These are phyloP conservation scores for Pugionium dolabratum DNA, from an alignment of 345 rosid species.

Conservation along the genomic window DNA sequence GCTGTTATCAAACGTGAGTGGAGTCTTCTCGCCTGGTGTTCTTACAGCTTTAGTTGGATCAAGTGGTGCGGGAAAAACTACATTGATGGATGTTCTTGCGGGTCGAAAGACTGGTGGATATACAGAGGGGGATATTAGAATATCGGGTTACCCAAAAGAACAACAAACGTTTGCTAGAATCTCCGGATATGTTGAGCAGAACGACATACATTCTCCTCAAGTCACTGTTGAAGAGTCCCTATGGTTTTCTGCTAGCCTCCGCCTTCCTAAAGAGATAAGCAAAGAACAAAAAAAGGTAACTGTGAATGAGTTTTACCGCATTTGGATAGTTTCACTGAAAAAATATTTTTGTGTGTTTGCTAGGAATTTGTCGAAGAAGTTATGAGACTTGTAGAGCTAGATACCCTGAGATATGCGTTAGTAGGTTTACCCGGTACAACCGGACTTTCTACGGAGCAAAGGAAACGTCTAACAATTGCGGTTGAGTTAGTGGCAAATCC, in stretches of 20 bases:
- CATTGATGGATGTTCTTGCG: slow-evolving; percentile 95
- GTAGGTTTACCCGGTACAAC: slow-evolving; percentile 86
- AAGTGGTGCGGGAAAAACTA: slow-evolving; percentile 97
- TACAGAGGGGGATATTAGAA: slow-evolving; percentile 77
- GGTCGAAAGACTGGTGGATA: slow-evolving; percentile 97
- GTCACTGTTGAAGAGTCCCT: slow-evolving; percentile 93
- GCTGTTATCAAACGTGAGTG: slow-evolving; percentile 74
- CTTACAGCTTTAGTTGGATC: slow-evolving; percentile 96
- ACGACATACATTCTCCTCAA: slow-evolving; percentile 97
- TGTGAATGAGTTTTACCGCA: slow-evolving; percentile 6
- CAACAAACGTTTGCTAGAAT: slow-evolving; percentile 86
- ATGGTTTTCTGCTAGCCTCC: slow-evolving; percentile 78
- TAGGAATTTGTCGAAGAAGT: slow-evolving; percentile 97
- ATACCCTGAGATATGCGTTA: slow-evolving; percentile 62
- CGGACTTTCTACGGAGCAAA: slow-evolving; percentile 91
- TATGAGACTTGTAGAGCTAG: slow-evolving; percentile 88
- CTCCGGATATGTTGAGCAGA: slow-evolving; percentile 96
- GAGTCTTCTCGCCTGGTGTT: slow-evolving; percentile 92
- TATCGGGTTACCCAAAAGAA: slow-evolving; percentile 78
- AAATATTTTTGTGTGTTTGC: slow-evolving; percentile 5
- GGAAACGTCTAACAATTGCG: slow-evolving; percentile 90
- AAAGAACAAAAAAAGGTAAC: slow-evolving; percentile 59
- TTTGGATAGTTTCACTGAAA: slow-evolving; percentile 18
- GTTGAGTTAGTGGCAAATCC: slow-evolving; percentile 98
- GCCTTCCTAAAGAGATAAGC: slow-evolving; percentile 76